phyloP scores from a whole-genome alignment of 192 early-diverging fungal genomes.

The Coemansia brasiliensis region DNA sequence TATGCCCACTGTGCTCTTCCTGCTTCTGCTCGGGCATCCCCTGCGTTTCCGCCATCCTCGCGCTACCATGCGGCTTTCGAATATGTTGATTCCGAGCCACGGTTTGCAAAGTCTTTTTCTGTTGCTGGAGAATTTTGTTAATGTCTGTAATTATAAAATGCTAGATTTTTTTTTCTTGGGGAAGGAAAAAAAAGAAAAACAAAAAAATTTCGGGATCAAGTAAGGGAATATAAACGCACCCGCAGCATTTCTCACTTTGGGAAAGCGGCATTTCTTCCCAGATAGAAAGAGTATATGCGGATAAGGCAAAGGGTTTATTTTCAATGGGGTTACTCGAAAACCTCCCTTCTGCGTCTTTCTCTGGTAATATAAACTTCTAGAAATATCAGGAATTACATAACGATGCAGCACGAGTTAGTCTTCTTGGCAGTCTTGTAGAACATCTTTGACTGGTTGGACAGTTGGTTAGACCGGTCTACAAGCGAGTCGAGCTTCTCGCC shows the following conservation, averaged over 20 bases:
- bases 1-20: neutral
- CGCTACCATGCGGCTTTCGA: neutral
- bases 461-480: conserved; percentile 75
- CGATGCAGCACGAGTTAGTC: conserved; percentile 57
- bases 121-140: conserved; percentile 3
- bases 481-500: conserved; percentile 88
- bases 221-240: neutral
- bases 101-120: conserved; percentile 1
- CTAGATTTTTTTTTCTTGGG: neutral
- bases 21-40: neutral
- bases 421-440: conserved; percentile 97
- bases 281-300: neutral
- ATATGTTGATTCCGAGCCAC: neutral
- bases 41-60: neutral
- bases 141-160: neutral
- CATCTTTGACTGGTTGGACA: conserved; percentile 89
- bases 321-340: too few relatives aligned
- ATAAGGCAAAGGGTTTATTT: neutral
- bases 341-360: too few relatives aligned
- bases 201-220: neutral
- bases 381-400: conserved; percentile 31
- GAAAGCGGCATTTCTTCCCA: neutral
- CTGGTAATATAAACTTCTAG: too few relatives aligned
- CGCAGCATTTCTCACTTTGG: neutral
- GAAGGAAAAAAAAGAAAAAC: conserved; percentile 6